These are phyloP conservation scores for Populus tremula DNA, from an alignment of 345 rosid genomes.

Conservation along the genomic window DNA sequence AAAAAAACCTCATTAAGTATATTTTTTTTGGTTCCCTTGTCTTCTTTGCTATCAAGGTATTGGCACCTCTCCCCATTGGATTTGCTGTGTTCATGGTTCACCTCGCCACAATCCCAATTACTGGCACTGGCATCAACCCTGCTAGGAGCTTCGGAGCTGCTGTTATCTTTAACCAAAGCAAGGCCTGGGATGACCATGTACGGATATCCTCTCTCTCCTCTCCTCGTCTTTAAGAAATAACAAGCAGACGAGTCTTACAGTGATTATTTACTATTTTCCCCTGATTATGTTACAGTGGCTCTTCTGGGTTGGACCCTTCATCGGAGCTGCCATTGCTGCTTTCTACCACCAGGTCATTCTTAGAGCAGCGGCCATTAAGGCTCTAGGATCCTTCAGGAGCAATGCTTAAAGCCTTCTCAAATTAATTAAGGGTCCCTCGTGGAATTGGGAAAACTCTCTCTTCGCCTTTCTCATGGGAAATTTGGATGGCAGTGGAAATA, in stretches of 20 bases:
- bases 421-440: conserved; percentile 11
- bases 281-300: conserved; percentile 57
- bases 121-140: conserved; percentile 95
- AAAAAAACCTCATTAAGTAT: no score
- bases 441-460: conserved; percentile 4
- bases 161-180: conserved; percentile 65
- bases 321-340: conserved; percentile 81
- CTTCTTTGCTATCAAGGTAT: conserved; percentile 47
- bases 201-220: not conserved
- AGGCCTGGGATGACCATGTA: conserved; percentile 97
- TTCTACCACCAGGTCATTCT: conserved; percentile 72
- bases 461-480: not conserved
- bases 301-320: conserved; percentile 94
- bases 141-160: conserved; percentile 98
- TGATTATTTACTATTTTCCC: no score
- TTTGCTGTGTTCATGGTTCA: conserved; percentile 98
- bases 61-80: conserved; percentile 96
- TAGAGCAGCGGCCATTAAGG: conserved; percentile 73
- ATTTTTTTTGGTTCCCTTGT: not conserved
- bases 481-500: conserved; percentile 31
- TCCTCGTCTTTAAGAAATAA: not conserved
- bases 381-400: conserved; percentile 88
- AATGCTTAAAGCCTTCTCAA: conserved; percentile 36
- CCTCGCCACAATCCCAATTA: conserved; percentile 82
- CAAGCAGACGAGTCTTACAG: no score